Percentiles rank a stretch among this genome's conserved stretches.
phyloP scores from a whole-genome alignment of 495 filamentous ascomycete species.

The Elasticomyces elasticus region DNA sequence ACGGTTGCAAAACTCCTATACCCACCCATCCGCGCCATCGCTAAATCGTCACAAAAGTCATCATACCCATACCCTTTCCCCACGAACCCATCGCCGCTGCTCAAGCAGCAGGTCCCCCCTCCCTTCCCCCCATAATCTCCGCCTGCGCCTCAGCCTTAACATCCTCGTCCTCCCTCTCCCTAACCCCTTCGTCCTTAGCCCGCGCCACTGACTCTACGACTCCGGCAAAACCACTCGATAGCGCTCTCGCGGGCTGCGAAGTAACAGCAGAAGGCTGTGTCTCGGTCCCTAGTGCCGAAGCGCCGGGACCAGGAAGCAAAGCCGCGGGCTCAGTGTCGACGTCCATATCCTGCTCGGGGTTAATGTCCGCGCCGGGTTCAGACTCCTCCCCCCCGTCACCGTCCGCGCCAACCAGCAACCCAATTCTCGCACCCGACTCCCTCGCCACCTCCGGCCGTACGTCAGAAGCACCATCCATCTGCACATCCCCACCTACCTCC shows the following conservation, averaged over 20 bases:
- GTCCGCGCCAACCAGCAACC: too few relatives aligned
- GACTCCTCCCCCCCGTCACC: conserved; percentile 1
- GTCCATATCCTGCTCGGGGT: background rate
- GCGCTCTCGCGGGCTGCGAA: too few relatives aligned
- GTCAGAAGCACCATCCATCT: conserved; percentile 5
- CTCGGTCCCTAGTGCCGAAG: background rate
- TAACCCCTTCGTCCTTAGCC: conserved; percentile 30
- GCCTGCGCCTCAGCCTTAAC: conserved; percentile 27
- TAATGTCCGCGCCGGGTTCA: conserved; percentile 39
- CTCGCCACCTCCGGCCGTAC: background rate
- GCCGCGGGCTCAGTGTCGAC: background rate
- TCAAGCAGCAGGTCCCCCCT: background rate
- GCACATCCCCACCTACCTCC: conserved; percentile 38
- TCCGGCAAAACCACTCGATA: too few relatives aligned
- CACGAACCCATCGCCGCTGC: background rate
- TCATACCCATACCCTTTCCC: background rate
- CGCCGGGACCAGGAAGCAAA: background rate
- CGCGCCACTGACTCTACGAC: conserved; percentile 34
- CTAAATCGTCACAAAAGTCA: background rate
- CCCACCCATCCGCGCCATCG: background rate
- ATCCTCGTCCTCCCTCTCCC: conserved; percentile 26
- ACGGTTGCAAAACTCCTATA: too few relatives aligned
- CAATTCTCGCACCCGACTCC: too few relatives aligned
- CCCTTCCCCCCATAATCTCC: conserved; percentile 21
- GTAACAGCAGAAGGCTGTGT: conserved; percentile 10